Base-by-base conservation (phyloP, 129 eudicot species). In the Cynara cardunculus region DNA sequence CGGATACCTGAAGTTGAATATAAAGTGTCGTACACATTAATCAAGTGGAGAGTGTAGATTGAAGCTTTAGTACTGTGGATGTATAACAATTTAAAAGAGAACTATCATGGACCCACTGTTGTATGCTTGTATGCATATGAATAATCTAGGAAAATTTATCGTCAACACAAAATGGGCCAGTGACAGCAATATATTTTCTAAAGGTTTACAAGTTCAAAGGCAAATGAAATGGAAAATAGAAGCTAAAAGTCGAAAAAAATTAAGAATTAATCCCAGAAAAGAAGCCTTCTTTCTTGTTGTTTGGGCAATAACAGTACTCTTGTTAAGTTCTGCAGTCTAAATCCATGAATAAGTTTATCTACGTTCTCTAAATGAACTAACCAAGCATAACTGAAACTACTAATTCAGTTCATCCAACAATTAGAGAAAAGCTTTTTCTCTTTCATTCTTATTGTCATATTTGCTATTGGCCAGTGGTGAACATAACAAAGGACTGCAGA, bases 141-240 rank as follows among this genome's bases (percentile, higher is more conserved):
- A 61, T 7, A 69, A 78, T 11, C 49, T 21, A n/a, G 10, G 56
- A 3, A 22, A 35, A 35, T 21, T 21, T 9, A 78, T 27, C 8
- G 18, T 41, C 9, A 69, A 78, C 11, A 27, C 68, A 4, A 78
- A 77, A 16, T 65, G 65, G 81, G 81, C 65, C 82, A 78, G 53
- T 41, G 53, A 41, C 53, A 41, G 3, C 53, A 41, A 41, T 11
- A 41, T 41, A 11, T 41, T 41, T 0, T 31, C 35, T 31, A 14
- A 41, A 41, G 16, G 16, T 53, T 53, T 53, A 53, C 22, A 53
- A 4, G 62, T 49, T 49, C 46, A 37, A 37, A 37, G 8, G 46
- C 46, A 37, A 37, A 37, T 37, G 62, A 49, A 49, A 5, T 4
- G 19, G 13, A 37, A 37, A 37, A 37, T 37, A 37, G 46, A 49